Evolutionary conservation across 768 basidiomycete genomes (phyloP).

Genomic region (Mycena capillaripes): DNA sequence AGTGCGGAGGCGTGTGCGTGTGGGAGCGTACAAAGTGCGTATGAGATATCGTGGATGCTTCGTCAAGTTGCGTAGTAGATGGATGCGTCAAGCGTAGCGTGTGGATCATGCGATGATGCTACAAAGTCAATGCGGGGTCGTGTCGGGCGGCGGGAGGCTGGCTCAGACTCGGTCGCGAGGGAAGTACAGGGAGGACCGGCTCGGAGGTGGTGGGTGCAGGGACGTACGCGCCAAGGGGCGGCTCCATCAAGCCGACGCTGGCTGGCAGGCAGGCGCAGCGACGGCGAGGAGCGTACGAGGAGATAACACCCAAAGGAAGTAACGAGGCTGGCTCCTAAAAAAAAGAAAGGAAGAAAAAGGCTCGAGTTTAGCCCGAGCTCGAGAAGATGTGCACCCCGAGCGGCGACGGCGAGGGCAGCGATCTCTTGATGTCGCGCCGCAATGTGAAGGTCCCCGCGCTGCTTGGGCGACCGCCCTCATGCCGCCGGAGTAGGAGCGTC

Average conservation of each 20-base stretch:
- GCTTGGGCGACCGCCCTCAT: background rate
- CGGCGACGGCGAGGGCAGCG: background rate
- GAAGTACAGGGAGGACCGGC: too few relatives aligned
- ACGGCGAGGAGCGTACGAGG: background rate
- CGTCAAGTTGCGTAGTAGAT: background rate
- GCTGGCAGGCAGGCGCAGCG: too few relatives aligned
- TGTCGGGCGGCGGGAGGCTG: too few relatives aligned
- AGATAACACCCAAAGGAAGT: too few relatives aligned
- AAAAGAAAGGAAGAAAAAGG: too few relatives aligned
- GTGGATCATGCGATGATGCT: background rate
- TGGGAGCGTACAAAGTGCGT: background rate
- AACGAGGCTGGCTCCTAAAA: background rate
- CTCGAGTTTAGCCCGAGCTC: background rate
- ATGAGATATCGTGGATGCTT: background rate
- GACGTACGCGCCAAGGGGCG: background rate
- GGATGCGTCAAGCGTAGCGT: too few relatives aligned
- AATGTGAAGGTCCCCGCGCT: background rate
- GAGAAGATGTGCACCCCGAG: background rate
- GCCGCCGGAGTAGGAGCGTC: constrained; percentile 16
- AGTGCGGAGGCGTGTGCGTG: background rate
- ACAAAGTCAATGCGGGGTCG: background rate
- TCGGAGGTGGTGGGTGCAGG: too few relatives aligned
- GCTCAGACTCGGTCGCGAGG: too few relatives aligned
- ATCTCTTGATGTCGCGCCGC: background rate
- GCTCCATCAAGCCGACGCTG: background rate